Evolutionary conservation across 2,329 filamentous ascomycete species (phyloP), one percentile per base, ranked within the genome.

Genomic region (Scortechinia acanthostroma): DNA sequence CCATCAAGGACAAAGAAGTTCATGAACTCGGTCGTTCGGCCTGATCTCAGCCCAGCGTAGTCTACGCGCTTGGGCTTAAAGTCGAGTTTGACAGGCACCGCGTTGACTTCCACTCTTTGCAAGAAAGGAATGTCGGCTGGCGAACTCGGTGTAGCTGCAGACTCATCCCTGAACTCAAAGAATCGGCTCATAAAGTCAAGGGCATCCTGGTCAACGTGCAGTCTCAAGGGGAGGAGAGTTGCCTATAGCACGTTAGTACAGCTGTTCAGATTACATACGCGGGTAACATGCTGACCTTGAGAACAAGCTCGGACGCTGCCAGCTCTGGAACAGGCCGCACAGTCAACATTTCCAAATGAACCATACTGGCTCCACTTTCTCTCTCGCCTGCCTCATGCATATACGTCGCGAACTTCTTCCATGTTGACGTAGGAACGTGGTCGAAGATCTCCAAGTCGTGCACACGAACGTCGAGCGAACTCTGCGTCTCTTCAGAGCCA

Each of bases 61-160:
- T 98, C 91, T 16, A 98, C 88, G n/a, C 89, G 81, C 64, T 98
- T 97, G 5, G 93, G 93, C 61, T 98, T 98, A 68, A 98, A 98
- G 63, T 98, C 93, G 3, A 81, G 79, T 56, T 86, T 90, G 46
- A 98, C 76, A 2, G 83, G 83, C 20, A 98, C 78, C 3, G 87
- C 80, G 51, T 88, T 86, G 42, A 98, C 75, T 64, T 97, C 93
- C 1, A 89, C 84, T 45, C 93, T 79, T 59, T 97, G 91, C 1
- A 98, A 71, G 62, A 96, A 98, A 0, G 89, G 88, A 4, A 85
- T 68, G 45, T 94, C 90, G 42, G 81, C 81, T 2, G 80, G 74
- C 1, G 80, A 76, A 2, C 70, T 65, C 22, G 80, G 72, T 3
- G 69, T 65, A 5, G 67, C 65, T 2, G 68, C 68, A 2, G 68